A percentile compares a stretch with the other conserved stretches of the same genome.
Conservation (phyloP, 2,329 filamentous ascomycete genomes). For the Trichoderma koningii region DNA sequence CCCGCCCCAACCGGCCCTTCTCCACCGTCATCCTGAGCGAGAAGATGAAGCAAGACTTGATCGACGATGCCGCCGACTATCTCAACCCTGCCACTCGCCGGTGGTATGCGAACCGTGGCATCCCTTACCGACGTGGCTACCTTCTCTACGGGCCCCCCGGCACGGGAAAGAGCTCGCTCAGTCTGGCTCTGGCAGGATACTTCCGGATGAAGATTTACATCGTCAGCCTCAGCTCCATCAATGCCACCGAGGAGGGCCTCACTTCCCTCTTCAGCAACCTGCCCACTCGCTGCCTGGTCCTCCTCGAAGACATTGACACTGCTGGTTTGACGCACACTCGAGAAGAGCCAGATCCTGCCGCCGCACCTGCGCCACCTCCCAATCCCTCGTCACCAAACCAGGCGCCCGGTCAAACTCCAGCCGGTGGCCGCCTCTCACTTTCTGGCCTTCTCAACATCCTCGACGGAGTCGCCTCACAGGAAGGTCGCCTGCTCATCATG, state of each 20-base stretch:
- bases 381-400: slow-evolving; percentile 4
- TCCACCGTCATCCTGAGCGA: slow-evolving; percentile 67
- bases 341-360: slow-evolving; percentile 37
- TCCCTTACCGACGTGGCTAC: slow-evolving; percentile 83
- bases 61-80: slow-evolving; percentile 64
- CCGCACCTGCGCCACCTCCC: slow-evolving; percentile 23
- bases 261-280: slow-evolving; percentile 65
- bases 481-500: slow-evolving; percentile 65
- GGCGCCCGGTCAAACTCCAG: not conserved
- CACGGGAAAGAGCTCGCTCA: slow-evolving; percentile 75
- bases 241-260: slow-evolving; percentile 66
- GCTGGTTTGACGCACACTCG: slow-evolving; percentile 67
- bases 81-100: slow-evolving; percentile 62
- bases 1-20: slow-evolving; percentile 61
- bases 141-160: slow-evolving; percentile 79
- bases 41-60: slow-evolving; percentile 58
- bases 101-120: slow-evolving; percentile 85
- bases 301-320: slow-evolving; percentile 76
- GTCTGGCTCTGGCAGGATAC: slow-evolving; percentile 68
- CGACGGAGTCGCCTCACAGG: slow-evolving; percentile 69
- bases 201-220: slow-evolving; percentile 74
- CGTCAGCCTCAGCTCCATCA: slow-evolving; percentile 64
- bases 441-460: slow-evolving; percentile 80
- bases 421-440: slow-evolving; percentile 58
- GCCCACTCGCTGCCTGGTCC: slow-evolving; percentile 69